Base-by-base conservation (phyloP, 2,329 filamentous ascomycete genomes). In the Beauveria scarabaeidicola region DNA sequence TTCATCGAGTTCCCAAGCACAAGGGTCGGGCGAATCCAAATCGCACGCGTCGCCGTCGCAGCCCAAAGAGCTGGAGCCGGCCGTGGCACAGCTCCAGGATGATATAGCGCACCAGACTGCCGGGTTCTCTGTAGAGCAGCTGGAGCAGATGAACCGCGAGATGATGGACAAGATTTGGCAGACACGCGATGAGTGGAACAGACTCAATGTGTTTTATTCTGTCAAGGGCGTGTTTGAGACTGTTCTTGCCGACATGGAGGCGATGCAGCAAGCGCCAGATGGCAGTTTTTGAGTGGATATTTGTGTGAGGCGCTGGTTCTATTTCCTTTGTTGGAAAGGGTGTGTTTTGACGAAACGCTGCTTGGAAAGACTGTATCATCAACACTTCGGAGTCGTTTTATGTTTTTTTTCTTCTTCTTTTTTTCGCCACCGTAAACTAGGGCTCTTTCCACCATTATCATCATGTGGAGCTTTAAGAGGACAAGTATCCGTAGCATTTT, bases 151-250 rank as follows among this genome's bases (percentile, higher is more conserved):
- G 70, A 92, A 92, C 71, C 87, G 91, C 8, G 85, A 88, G 65
- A 77, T 97, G 63, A 97, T 97, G 93, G 89, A 93, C 62, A 85
- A 87, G 63, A 82, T 97, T 48, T 99, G 94, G 94, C 81, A 80
- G 62, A 82, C 82, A 62, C 82, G 91, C 53, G 81, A 84, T 52
- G 87, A 95, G 68, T 94, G 90, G 84, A 94, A 99, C 73, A 84
- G 94, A 47, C 87, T 85, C 66, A 80, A 81, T 66, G 91, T 96
- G 15, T 79, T 87, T 15, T 76, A 75, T 50, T 75, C 79, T 41
- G 80, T 95, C 41, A 78, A 78, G 46, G 77, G 81, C 17, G 84
- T 89, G 5, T 96, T 96, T 71, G 92, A 95, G 66, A 84, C 86
- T 32, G 84, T 85, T 13, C 85, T 91, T 61, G 68, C 73, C 25